A percentile compares a stretch with the other conserved stretches of the same genome.
Conservation (phyloP, 1,139 yeast species). For the Wickerhamiella pararugosa region DNA sequence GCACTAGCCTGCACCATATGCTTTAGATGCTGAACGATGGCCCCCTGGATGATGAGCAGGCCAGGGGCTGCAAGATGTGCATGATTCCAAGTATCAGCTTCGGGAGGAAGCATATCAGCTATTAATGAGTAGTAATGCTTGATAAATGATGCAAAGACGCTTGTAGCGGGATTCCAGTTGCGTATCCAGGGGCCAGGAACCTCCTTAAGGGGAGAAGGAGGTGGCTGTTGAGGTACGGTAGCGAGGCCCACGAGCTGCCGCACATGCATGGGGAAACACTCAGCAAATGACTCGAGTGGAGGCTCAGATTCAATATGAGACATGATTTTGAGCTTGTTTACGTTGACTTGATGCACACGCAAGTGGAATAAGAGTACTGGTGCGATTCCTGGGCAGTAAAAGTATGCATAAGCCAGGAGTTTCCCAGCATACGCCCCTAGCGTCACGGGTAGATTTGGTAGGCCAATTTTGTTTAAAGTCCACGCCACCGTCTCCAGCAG, state of each 20-base stretch:
- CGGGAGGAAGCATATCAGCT: conserved; percentile 18
- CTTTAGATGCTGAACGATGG: conserved; percentile 21
- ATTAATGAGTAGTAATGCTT: conserved; percentile 42
- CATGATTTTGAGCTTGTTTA: conserved; percentile 20
- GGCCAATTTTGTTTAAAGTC: conserved; percentile 36
- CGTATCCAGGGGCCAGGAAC: conserved; percentile 58
- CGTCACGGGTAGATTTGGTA: conserved; percentile 37
- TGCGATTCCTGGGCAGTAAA: conserved; percentile 46
- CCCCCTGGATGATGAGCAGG: conserved; percentile 23
- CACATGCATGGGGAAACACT: conserved; percentile 19
- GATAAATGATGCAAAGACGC: conserved; percentile 55
- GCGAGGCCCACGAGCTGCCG: conserved; percentile 16
- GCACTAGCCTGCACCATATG: background rate
- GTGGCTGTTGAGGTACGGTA: conserved; percentile 27
- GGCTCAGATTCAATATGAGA: conserved; percentile 12
- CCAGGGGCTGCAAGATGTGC: conserved; percentile 26
- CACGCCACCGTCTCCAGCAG: conserved; percentile 43
- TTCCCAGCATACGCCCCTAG: conserved; percentile 69
- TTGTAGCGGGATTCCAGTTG: conserved; percentile 40
- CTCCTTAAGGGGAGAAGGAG: conserved; percentile 37
- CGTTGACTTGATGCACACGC: conserved; percentile 32
- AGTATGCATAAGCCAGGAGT: conserved; percentile 52
- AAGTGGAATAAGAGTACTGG: conserved; percentile 46
- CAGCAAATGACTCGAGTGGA: conserved; percentile 15
- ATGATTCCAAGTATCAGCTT: conserved; percentile 11